A percentile compares a stretch with the other conserved stretches of the same genome.
phyloP scores from a whole-genome alignment of 805 yeast species.

The Clavispora santaluciae region DNA sequence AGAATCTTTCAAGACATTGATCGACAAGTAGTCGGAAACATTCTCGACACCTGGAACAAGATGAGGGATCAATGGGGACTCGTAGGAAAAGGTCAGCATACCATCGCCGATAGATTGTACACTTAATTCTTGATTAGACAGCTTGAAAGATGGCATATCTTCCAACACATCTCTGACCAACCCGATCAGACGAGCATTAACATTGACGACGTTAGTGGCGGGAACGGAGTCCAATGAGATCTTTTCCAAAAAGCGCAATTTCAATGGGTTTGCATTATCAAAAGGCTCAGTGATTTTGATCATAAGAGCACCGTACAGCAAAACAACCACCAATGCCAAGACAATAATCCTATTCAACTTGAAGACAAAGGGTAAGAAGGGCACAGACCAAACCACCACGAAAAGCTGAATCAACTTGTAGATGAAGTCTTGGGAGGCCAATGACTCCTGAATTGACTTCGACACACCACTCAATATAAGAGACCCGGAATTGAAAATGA shows the following conservation, averaged over 20 bases:
- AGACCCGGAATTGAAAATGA: conserved; percentile 52
- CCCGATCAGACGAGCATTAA: conserved; percentile 49
- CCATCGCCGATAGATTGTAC: conserved; percentile 43
- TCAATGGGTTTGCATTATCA: conserved; percentile 58
- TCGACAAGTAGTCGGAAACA: conserved; percentile 41
- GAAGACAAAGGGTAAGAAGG: conserved; percentile 65
- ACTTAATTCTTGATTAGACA: conserved; percentile 17
- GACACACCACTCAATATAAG: conserved; percentile 58
- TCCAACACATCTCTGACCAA: conserved; percentile 40
- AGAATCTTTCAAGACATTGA: conserved; percentile 49
- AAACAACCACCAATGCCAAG: conserved; percentile 33
- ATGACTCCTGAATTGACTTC: conserved; percentile 69
- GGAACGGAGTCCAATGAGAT: conserved; percentile 41
- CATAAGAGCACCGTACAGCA: conserved; percentile 29
- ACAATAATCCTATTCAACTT: conserved; percentile 53
- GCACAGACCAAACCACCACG: conserved; percentile 33
- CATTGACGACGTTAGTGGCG: conserved; percentile 35
- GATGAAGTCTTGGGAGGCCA: conserved; percentile 34
- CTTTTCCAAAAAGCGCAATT: conserved; percentile 63
- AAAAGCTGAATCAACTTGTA: conserved; percentile 24
- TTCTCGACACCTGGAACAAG: conserved; percentile 26
- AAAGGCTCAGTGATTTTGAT: conserved; percentile 52
- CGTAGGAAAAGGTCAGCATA: conserved; percentile 49
- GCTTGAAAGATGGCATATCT: conserved; percentile 64
- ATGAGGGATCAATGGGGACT: conserved; percentile 44